Conservation (phyloP, 2,329 filamentous ascomycete species). For the Penicillium sp. region DNA sequence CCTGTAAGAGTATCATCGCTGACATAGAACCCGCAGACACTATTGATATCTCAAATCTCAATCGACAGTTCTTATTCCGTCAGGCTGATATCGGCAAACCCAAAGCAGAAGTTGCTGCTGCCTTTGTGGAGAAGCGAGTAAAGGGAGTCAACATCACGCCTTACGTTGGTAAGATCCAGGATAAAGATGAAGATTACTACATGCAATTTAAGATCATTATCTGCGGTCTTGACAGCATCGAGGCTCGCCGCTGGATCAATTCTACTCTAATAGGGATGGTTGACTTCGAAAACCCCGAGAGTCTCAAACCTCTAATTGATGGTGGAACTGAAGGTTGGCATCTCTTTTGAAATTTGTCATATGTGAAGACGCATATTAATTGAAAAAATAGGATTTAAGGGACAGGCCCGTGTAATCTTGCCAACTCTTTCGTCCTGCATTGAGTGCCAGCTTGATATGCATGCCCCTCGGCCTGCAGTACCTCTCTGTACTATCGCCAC, state of each 20-base stretch:
- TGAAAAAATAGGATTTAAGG: conserved; percentile 73
- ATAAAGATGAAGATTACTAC: conserved; percentile 95
- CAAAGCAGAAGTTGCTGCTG: conserved; percentile 90
- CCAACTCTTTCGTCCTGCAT: conserved; percentile 94
- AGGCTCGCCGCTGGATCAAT: conserved; percentile 98
- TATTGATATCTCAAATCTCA: conserved; percentile 97
- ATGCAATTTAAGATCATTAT: conserved; percentile 94
- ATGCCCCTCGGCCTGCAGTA: conserved; percentile 93
- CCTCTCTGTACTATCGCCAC: conserved; percentile 95
- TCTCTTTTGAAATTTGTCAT: neutral
- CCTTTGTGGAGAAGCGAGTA: conserved; percentile 86
- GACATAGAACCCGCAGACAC: conserved; percentile 63
- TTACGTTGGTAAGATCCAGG: conserved; percentile 92
- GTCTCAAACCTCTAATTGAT: conserved; percentile 89
- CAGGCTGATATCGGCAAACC: conserved; percentile 86
- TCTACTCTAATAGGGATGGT: conserved; percentile 88
- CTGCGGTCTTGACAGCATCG: conserved; percentile 94
- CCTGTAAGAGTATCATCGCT: neutral
- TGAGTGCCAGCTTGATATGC: conserved; percentile 98
- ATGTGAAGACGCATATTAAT: neutral
- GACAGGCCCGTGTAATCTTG: conserved; percentile 87
- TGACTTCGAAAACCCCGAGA: conserved; percentile 77
- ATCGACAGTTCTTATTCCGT: conserved; percentile 95
- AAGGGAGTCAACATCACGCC: conserved; percentile 90
- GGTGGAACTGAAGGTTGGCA: conserved; percentile 81